These are phyloP conservation scores for Saccharum hybrid DNA, from an alignment of 202 grass and related monocot genomes.

Conservation along the genomic window DNA sequence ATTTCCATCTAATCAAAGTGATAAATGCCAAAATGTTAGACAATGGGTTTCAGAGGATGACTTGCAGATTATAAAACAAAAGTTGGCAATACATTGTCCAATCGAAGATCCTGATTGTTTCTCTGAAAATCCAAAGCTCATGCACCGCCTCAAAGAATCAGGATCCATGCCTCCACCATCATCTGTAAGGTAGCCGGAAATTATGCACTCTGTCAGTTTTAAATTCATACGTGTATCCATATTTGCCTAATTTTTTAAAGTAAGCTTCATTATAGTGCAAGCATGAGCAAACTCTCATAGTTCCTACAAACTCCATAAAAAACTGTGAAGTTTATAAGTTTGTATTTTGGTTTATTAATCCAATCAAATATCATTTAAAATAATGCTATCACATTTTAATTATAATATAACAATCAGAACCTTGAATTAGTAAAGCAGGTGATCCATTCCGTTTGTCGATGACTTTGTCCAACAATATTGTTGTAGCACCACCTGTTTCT, in stretches of 20 bases:
- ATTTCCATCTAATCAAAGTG: conserved; percentile 72
- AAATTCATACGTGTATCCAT: not conserved
- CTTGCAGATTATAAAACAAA: conserved; percentile 9
- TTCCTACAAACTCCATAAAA: not conserved
- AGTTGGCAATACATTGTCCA: conserved; percentile 68
- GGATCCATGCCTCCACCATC: conserved; percentile 91
- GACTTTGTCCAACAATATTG: conserved; percentile 66
- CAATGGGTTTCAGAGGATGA: not conserved
- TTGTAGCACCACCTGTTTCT: conserved; percentile 70
- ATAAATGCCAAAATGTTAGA: not conserved
- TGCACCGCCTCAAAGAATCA: conserved; percentile 68
- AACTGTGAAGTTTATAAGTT: not conserved
- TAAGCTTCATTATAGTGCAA: not conserved
- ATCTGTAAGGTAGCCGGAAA: conserved; percentile 53
- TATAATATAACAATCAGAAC: conserved; percentile 45
- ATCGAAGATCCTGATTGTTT: conserved; percentile 76
- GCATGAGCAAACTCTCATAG: not conserved
- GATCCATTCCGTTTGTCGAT: conserved; percentile 54
- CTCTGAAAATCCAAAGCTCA: conserved; percentile 94
- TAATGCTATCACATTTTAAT: not conserved
- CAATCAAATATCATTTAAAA: not conserved
- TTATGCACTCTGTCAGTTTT: not conserved
- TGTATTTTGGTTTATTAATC: not conserved
- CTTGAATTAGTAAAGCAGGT: conserved; percentile 70
- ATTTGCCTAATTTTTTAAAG: not conserved